These are phyloP conservation scores for Cyamopsis tetragonoloba DNA, from an alignment of 306 rosid genomes.

Conservation along the genomic window DNA sequence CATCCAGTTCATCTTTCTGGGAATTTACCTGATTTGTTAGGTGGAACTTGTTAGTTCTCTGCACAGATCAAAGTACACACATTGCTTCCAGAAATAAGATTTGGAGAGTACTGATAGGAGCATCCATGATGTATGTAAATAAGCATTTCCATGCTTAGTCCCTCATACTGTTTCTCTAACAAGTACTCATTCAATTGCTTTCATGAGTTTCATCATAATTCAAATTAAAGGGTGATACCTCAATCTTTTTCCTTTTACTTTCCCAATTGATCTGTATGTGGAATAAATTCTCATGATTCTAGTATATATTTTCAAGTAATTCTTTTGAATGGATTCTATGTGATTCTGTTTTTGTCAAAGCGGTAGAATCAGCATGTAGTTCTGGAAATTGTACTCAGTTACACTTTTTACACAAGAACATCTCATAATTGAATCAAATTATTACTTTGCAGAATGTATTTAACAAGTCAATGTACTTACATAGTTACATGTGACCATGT, in stretches of 20 bases:
- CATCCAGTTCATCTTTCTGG: slow-evolving; percentile 12
- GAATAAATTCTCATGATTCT: slow-evolving; percentile 6
- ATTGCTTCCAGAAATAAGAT: slow-evolving; percentile 13
- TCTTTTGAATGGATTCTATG: slow-evolving; percentile 11
- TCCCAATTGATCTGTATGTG: not conserved
- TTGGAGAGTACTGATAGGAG: slow-evolving; percentile 17
- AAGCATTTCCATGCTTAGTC: slow-evolving; percentile 17
- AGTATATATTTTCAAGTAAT: not conserved
- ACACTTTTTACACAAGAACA: not conserved
- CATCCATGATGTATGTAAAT: slow-evolving; percentile 30
- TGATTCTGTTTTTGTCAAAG: not conserved
- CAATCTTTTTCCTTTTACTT: slow-evolving; percentile 5
- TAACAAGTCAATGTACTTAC: not conserved
- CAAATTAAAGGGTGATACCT: slow-evolving; percentile 14
- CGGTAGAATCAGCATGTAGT: not conserved
- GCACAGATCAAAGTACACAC: slow-evolving; percentile 22
- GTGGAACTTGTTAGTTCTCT: slow-evolving; percentile 22
- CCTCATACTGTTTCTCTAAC: not conserved
- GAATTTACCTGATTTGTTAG: slow-evolving; percentile 21
- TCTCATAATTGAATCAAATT: slow-evolving; percentile 7
- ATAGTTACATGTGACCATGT: slow-evolving; percentile 8
- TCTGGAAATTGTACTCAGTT: slow-evolving; percentile 5
- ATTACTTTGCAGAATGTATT: not conserved
- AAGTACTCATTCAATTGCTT: slow-evolving; percentile 11
- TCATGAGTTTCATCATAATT: not conserved